phyloP scores from a whole-genome alignment of 2,329 filamentous ascomycete genomes.

The Cladophialophora chaetospira region DNA sequence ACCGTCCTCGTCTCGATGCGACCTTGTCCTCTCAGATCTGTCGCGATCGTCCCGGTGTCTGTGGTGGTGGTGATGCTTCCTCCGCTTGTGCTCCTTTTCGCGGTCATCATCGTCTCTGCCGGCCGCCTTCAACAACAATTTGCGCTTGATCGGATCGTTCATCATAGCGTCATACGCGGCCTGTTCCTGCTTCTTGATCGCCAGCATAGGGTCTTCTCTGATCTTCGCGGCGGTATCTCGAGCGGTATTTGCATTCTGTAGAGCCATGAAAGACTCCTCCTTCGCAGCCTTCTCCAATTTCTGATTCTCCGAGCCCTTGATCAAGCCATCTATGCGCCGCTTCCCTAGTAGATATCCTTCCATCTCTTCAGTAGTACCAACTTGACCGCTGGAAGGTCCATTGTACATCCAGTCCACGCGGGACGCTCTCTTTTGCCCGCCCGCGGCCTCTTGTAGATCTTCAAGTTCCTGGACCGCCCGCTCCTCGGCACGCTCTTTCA shows the following conservation, averaged over 20 bases:
- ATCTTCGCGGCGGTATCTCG: constrained; percentile 85
- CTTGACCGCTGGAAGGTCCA: constrained; percentile 75
- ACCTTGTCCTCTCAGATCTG: constrained; percentile 14
- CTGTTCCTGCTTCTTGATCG: constrained; percentile 91
- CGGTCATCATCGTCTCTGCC: constrained; percentile 39
- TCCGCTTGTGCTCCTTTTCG: constrained; percentile 45
- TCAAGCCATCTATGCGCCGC: constrained; percentile 82
- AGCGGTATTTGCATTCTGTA: constrained; percentile 70
- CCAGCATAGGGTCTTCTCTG: constrained; percentile 84
- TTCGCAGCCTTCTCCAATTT: constrained; percentile 75
- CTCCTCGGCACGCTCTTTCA: constrained; percentile 93
- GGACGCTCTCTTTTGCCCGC: constrained; percentile 75
- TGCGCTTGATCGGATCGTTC: constrained; percentile 46
- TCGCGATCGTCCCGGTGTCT: constrained; percentile 20
- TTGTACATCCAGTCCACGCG: constrained; percentile 99
- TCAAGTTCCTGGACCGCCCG: constrained; percentile 89
- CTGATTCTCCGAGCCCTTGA: constrained; percentile 78
- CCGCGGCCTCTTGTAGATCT: constrained; percentile 82
- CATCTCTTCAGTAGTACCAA: constrained; percentile 80
- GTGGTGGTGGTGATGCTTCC: constrained; percentile 47
- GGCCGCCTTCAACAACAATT: constrained; percentile 58
- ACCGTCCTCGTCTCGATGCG: constrained; percentile 33
- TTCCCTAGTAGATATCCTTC: constrained; percentile 93
- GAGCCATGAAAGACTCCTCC: constrained; percentile 63
- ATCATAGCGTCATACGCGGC: constrained; percentile 66